These are phyloP conservation scores for Arabis alpina DNA, from an alignment of 345 rosid species.

Conservation along the genomic window DNA sequence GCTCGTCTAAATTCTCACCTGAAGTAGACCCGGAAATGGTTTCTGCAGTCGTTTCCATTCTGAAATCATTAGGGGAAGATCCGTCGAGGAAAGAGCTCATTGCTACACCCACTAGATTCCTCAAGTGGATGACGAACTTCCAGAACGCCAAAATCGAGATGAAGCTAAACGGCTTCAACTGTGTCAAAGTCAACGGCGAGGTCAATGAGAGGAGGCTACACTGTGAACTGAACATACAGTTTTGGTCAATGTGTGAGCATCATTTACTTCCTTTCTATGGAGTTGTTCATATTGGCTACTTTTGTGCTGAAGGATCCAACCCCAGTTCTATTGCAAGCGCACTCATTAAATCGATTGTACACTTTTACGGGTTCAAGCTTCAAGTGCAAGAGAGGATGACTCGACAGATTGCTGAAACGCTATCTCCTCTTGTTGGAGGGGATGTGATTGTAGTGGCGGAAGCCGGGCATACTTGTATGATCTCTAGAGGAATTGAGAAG, in stretches of 20 bases:
- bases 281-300: constrained; percentile 84
- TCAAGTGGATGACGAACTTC: constrained; percentile 87
- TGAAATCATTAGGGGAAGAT: constrained; percentile 85
- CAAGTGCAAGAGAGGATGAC: constrained; percentile 98
- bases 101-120: constrained; percentile 73
- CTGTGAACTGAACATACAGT: constrained; percentile 70
- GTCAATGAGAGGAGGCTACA: constrained; percentile 45
- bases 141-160: constrained; percentile 63
- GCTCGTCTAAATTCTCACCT: constrained; percentile 45
- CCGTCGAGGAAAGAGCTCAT: constrained; percentile 84
- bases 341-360: constrained; percentile 72
- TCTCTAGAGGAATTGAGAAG: constrained; percentile 93
- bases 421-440: constrained; percentile 68
- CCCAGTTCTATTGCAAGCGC: constrained; percentile 51
- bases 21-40: constrained; percentile 59
- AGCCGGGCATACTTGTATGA: constrained; percentile 93
- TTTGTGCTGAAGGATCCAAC: constrained; percentile 50
- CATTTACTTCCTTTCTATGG: constrained; percentile 97
- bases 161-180: constrained; percentile 58
- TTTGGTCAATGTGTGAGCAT: constrained; percentile 98
- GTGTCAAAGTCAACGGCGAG: constrained; percentile 48
- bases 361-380: constrained; percentile 90
- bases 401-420: constrained; percentile 83
- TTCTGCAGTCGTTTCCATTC: constrained; percentile 68
- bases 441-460: constrained; percentile 91